Evolutionary conservation across 2,329 filamentous ascomycete species (phyloP), one percentile per base, ranked within the genome.

Genomic region (Xylariaceae sp.): DNA sequence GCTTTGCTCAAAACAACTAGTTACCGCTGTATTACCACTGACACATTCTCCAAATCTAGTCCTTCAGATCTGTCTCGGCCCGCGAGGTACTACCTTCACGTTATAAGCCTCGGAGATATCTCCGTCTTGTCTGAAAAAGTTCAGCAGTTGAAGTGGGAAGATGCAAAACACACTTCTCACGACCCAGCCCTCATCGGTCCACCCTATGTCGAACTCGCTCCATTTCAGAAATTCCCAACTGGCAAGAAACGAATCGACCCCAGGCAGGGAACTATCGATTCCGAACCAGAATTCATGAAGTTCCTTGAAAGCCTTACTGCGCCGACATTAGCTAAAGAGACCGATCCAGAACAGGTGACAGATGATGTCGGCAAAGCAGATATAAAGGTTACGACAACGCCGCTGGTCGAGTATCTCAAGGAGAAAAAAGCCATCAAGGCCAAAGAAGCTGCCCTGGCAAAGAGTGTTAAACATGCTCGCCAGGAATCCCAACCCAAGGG

Each of bases 241-340:
- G 81, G 79, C 34, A 89, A 89, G 68, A 82, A 83, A 47, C 85
- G 90, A 32, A 82, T 84, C 50, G 94, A 99, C 74, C 84, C 85
- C 49, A 85, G 92, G 13, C 89, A 96, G 69, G 94, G 92, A 49
- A 96, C 91, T 2, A 97, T 99, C 61, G 94, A 99, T 65, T 91
- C 96, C 68, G 94, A 99, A 66, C 85, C 89, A 0, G 94, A 97
- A 63, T 99, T 96, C 64, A 95, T 96, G 76, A 84, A 86, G 22
- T 99, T 97, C 68, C 79, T 99, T 7, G 88, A 95, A 69, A 87
- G 83, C 50, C 79, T 97, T 44, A 95, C 92, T 1, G 90, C 95
- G 62, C 81, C 63, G 16, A 70, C 71, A 8, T 72, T 74, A 1
- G 64, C 73, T 5, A 80, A 77, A 48, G 78, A 82, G n/a, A 63